Conservation (phyloP, 371 early-diverging fungal species). For the Gilbertella persicaria region DNA sequence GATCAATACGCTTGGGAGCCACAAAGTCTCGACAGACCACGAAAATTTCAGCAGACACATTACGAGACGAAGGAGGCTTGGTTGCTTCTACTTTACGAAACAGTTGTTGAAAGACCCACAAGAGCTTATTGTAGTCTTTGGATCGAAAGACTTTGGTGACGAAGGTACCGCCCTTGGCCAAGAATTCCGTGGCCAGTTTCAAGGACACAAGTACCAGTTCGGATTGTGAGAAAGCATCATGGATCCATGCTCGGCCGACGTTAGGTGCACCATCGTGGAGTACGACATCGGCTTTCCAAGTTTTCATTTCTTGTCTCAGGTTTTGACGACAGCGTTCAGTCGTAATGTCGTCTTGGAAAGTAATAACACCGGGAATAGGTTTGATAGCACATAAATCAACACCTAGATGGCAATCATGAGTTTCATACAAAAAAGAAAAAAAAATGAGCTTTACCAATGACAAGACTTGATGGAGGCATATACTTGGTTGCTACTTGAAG, state of each 20-base stretch:
- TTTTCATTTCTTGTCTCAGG: constrained; percentile 89
- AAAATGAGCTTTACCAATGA: constrained; percentile 67
- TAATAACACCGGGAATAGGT: constrained; percentile 95
- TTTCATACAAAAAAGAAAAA: constrained; percentile 1
- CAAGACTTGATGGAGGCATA: constrained; percentile 92
- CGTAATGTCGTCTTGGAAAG: constrained; percentile 98
- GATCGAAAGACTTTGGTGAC: constrained; percentile 99
- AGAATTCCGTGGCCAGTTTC: constrained; percentile 96
- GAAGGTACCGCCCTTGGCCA: constrained; percentile 96
- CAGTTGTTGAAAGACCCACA: constrained; percentile 98
- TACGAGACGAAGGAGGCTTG: constrained; percentile 99
- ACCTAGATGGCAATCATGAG: constrained; percentile 55
- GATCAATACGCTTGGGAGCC: constrained; percentile 96
- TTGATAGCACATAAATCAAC: constrained; percentile 99
- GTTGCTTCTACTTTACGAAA: constrained; percentile 99
- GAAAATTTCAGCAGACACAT: constrained; percentile 99
- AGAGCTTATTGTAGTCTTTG: constrained; percentile 98
- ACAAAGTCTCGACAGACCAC: constrained; percentile 96
- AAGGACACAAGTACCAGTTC: constrained; percentile 96
- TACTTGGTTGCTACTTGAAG: constrained; percentile 96
- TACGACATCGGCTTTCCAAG: constrained; percentile 98
- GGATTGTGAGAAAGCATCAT: constrained; percentile 98
- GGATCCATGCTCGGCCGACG: constrained; percentile 97
- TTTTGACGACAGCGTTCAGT: constrained; percentile 90
- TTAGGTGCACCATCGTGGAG: constrained; percentile 99